Evolutionary conservation across 441 rosid genomes (phyloP), one percentile per base, ranked within the genome.

Genomic region (Theobroma grandiflorum): DNA sequence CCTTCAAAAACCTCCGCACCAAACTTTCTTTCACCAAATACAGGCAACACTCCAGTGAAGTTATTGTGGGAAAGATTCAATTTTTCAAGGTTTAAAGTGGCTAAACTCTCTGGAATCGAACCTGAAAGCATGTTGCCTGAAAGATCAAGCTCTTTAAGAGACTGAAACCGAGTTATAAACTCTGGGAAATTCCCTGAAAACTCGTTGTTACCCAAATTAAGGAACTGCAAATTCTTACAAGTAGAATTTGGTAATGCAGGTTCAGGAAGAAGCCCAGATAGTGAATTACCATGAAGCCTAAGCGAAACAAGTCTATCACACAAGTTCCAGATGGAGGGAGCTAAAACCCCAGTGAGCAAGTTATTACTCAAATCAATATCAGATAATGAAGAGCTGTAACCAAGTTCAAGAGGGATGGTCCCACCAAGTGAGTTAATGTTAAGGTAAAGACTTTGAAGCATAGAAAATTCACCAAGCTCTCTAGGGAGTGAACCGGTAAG

Each of bases 251-350:
- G 99, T 76, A 96, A 80, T 68, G 96, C 95, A 70, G 98, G 98
- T 78, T 90, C 94, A 72, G 96, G 98, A 22, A 95, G 82, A 59
- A 76, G 55, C 82, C 98, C 98, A 26, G 88, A 86, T 2, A 96
- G 67, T 37, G 87, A 86, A 85, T 96, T 95, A 31, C 88, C 94
- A 77, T 88, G 96, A 82, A 95, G 64, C 82, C 86, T 86, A 31
- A 96, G 79, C 3, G 94, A 91, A 42, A 87, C 88, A 49, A 96
- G 93, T 62, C 84, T 83, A 67, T 92, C 98, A 81, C 99, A 96
- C 64, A 95, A 83, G 81, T 96, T 96, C 99, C 99, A 96, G 45
- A 95, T 77, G 7, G 98, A 95, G 20, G 99, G 98, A 42, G 94
- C 87, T 20, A 95, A 83, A 76, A 37, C 87, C 45, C 97, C 99